These are phyloP conservation scores for Globisporangium abappressorium DNA, from an alignment of 352 stramenopile species.

Conservation along the genomic window DNA sequence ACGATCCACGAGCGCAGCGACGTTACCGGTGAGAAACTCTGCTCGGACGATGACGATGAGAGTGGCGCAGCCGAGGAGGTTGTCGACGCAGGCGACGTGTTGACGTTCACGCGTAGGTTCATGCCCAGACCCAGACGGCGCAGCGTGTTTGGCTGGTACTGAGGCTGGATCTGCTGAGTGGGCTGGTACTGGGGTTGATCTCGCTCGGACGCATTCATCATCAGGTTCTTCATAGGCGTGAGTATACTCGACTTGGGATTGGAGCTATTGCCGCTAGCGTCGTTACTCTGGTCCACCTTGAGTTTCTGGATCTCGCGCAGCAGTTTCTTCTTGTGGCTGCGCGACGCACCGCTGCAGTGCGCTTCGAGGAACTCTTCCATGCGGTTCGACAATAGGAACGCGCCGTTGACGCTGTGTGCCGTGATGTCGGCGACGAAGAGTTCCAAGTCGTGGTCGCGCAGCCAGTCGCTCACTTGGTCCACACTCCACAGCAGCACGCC, in stretches of 20 bases:
- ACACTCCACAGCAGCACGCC: conserved; percentile 28
- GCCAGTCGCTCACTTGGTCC: conserved; percentile 54
- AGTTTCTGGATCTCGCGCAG: conserved; percentile 76
- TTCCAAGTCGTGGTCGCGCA: conserved; percentile 53
- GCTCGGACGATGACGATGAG: conserved; percentile 15
- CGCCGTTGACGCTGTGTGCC: conserved; percentile 44
- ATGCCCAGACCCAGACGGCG: conserved; percentile 27
- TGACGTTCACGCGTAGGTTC: conserved; percentile 59
- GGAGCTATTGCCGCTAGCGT: neutral
- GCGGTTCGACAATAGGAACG: conserved; percentile 33
- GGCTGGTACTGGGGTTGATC: neutral
- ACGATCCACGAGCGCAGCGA: conserved; percentile 29
- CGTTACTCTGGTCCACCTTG: conserved; percentile 21
- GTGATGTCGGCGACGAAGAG: conserved; percentile 50
- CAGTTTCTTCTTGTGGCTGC: conserved; percentile 78
- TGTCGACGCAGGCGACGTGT: conserved; percentile 19
- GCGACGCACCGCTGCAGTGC: conserved; percentile 39
- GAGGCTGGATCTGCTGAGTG: neutral
- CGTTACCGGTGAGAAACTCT: conserved; percentile 41
- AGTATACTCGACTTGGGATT: neutral
- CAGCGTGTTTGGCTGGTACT: conserved; percentile 23
- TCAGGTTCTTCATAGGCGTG: conserved; percentile 4
- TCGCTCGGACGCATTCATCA: conserved; percentile 1
- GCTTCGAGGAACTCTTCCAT: conserved; percentile 61
- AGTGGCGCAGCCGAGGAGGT: neutral